Evolutionary conservation across 2,329 filamentous ascomycete species (phyloP).

Genomic region (Escovopsis sp.): DNA sequence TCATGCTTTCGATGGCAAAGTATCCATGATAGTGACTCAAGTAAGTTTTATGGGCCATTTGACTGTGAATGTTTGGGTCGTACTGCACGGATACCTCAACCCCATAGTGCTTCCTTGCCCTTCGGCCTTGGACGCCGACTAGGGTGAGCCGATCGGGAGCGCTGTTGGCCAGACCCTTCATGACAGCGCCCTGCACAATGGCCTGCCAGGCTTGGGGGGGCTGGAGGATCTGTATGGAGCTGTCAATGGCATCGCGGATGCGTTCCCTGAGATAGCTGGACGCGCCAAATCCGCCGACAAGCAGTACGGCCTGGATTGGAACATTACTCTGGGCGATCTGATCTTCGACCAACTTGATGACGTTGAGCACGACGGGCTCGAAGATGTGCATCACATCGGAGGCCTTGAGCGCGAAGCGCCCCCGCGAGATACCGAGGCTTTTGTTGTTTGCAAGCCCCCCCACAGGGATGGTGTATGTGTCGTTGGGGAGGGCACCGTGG

Average conservation of each 20-base stretch:
- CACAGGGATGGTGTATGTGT: slow-evolving; percentile 24
- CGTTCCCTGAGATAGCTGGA: slow-evolving; percentile 29
- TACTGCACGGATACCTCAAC: slow-evolving; percentile 19
- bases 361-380: slow-evolving; percentile 27
- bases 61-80: slow-evolving; percentile 15
- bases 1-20: slow-evolving; percentile 25
- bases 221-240: slow-evolving; percentile 26
- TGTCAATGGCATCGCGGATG: slow-evolving; percentile 20
- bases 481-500: slow-evolving; percentile 2
- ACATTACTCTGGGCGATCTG: slow-evolving; percentile 25
- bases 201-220: slow-evolving; percentile 32
- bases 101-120: slow-evolving; percentile 30
- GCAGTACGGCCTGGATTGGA: slow-evolving; percentile 26
- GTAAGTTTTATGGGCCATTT: slow-evolving; percentile 18
- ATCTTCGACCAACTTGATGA: slow-evolving; percentile 27
- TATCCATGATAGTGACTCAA: slow-evolving; percentile 24
- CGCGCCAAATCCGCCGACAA: slow-evolving; percentile 32
- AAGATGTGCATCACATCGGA: slow-evolving; percentile 27
- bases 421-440: slow-evolving; percentile 22
- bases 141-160: slow-evolving; percentile 19
- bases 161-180: slow-evolving; percentile 28
- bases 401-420: slow-evolving; percentile 22
- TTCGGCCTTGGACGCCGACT: slow-evolving; percentile 25
- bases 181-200: slow-evolving; percentile 33
- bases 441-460: slow-evolving; percentile 25